These are phyloP conservation scores for Dioszegia crocea DNA, from an alignment of 768 basidiomycete genomes.

Conservation along the genomic window DNA sequence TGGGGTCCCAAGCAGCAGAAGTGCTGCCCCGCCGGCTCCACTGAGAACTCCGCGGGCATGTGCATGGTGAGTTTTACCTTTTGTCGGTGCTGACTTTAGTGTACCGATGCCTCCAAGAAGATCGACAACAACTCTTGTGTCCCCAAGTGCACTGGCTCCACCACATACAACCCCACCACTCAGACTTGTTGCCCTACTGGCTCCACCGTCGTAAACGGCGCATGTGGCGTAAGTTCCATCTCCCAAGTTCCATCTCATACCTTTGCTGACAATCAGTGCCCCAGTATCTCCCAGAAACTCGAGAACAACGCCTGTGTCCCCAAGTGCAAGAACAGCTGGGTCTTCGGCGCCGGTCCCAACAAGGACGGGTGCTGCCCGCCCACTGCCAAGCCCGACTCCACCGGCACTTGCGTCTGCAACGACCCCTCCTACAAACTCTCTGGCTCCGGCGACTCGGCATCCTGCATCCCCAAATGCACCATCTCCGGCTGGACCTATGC, in stretches of 20 bases:
- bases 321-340: conserved; percentile 12
- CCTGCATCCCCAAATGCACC: conserved; percentile 13
- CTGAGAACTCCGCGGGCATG: background rate
- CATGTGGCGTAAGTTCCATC: background rate
- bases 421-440: conserved; percentile 1
- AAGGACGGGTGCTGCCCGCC: conserved; percentile 7
- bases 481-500: background rate
- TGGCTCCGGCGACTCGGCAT: background rate
- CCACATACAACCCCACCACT: conserved; percentile 3
- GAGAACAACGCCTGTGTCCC: conserved; percentile 5
- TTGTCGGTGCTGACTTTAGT: background rate
- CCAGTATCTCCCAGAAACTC: background rate
- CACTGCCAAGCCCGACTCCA: background rate
- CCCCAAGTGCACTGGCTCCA: background rate
- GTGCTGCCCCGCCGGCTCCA: conserved; percentile 2
- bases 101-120: background rate
- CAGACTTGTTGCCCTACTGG: conserved; percentile 8
- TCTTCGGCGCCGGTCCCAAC: background rate
- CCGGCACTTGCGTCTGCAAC: conserved; percentile 22
- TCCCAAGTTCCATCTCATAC: background rate
- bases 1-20: background rate
- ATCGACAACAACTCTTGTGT: background rate
- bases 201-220: background rate
- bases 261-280: background rate
- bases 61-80: conserved; percentile 1